A percentile compares a stretch with the other conserved stretches of the same genome.
Conservation (phyloP, 768 basidiomycete genomes). For the Coprinopsis strossmayeri region DNA sequence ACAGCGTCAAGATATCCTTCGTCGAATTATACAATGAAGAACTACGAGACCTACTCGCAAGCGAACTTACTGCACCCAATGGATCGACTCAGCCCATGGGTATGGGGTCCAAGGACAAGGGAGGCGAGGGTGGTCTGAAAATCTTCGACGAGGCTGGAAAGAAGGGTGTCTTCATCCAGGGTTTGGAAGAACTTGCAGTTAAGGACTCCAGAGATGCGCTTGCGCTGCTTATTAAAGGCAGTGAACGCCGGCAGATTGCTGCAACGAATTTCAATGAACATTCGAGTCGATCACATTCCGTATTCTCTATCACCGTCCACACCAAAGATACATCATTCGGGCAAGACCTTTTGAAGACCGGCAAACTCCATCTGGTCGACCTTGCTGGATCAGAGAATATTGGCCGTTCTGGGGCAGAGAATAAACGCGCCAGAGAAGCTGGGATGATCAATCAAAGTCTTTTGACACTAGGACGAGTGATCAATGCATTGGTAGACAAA, state of each 20-base stretch:
- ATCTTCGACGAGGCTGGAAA: slow-evolving; percentile 83
- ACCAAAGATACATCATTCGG: slow-evolving; percentile 79
- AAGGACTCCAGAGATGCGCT: slow-evolving; percentile 80
- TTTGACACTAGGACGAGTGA: slow-evolving; percentile 93
- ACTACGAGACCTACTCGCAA: slow-evolving; percentile 84
- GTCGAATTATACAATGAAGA: slow-evolving; percentile 99
- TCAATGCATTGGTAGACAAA: slow-evolving; percentile 91
- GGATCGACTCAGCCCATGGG: slow-evolving; percentile 78
- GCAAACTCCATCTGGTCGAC: slow-evolving; percentile 96
- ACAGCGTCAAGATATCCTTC: slow-evolving; percentile 89
- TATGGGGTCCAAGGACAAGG: slow-evolving; percentile 49
- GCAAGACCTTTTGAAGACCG: slow-evolving; percentile 87
- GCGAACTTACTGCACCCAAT: slow-evolving; percentile 65
- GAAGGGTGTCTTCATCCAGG: slow-evolving; percentile 90
- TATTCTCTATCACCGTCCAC: slow-evolving; percentile 95
- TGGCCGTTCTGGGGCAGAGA: slow-evolving; percentile 90
- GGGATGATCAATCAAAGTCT: slow-evolving; percentile 99
- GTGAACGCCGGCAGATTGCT: slow-evolving; percentile 85
- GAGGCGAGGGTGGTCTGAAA: slow-evolving; percentile 54
- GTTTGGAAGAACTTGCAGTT: slow-evolving; percentile 85
- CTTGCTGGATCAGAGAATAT: slow-evolving; percentile 98
- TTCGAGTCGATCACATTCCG: slow-evolving; percentile 94
- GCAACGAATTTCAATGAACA: slow-evolving; percentile 98
- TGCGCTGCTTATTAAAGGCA: slow-evolving; percentile 80
- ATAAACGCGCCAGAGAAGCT: slow-evolving; percentile 91